Evolutionary conservation across 2,329 filamentous ascomycete genomes (phyloP).

Genomic region (Chrysosporium keratinophilum): DNA sequence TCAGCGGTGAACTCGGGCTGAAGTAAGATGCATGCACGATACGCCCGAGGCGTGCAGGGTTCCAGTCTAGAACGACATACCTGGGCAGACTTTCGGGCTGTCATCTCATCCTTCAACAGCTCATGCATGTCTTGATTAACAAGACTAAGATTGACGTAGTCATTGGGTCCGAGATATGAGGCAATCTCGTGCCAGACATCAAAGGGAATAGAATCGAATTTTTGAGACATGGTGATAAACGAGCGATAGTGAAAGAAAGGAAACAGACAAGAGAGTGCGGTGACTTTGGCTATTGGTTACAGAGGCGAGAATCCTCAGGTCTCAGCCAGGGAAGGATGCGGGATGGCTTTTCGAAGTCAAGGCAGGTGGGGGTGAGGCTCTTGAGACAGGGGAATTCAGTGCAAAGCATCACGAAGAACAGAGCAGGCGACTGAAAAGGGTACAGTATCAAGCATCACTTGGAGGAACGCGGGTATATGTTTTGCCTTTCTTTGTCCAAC

Average conservation of each 20-base stretch:
- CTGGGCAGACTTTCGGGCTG: constrained; percentile 49
- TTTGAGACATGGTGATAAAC: constrained; percentile 12
- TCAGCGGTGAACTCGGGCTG: constrained; percentile 13
- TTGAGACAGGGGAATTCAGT: neutral
- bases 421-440: too few species aligned
- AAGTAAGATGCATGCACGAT: neutral
- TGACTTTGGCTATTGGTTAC: neutral
- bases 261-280: neutral
- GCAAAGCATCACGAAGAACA: too few species aligned
- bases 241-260: neutral
- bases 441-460: too few species aligned
- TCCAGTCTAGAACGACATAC: constrained; percentile 33
- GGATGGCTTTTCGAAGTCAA: neutral
- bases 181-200: constrained; percentile 55
- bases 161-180: constrained; percentile 45
- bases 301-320: neutral
- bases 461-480: too few species aligned
- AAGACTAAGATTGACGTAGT: constrained; percentile 48
- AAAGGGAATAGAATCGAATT: constrained; percentile 46
- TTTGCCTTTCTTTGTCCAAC: too few species aligned
- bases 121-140: constrained; percentile 44
- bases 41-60: neutral
- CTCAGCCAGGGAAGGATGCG: neutral
- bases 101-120: constrained; percentile 44
- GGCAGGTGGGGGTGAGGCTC: neutral